Conservation (phyloP, 2,329 filamentous ascomycete genomes). For the Knufia petricola region DNA sequence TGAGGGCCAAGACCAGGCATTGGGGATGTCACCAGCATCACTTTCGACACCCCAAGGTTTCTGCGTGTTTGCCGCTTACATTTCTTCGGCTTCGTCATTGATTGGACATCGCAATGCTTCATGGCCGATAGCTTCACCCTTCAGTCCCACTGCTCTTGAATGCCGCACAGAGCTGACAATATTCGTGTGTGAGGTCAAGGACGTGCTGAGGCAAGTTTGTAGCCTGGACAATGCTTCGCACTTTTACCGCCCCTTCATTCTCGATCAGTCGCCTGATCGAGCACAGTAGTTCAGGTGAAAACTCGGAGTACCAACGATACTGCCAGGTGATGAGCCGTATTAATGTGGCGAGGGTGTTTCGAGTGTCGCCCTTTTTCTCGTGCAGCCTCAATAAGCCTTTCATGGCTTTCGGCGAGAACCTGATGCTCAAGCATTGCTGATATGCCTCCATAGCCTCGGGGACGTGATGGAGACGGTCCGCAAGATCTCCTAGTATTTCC, state of each 20-base stretch:
- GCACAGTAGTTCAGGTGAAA: conserved; percentile 81
- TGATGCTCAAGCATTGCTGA: conserved; percentile 71
- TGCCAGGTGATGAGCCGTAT: conserved; percentile 95
- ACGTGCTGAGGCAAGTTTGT: conserved; percentile 89
- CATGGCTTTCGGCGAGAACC: conserved; percentile 90
- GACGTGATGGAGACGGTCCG: conserved; percentile 81
- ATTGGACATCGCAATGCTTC: too few species aligned
- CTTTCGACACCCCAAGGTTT: too few species aligned
- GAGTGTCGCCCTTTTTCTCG: conserved; percentile 66
- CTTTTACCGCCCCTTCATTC: conserved; percentile 93
- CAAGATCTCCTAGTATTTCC: conserved; percentile 91
- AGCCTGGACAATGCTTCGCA: conserved; percentile 92
- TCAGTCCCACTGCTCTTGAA: conserved; percentile 93
- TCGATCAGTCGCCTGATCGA: conserved; percentile 89
- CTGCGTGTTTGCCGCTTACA: neutral
- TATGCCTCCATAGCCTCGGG: conserved; percentile 93
- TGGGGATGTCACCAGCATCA: too few species aligned
- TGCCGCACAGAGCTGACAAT: conserved; percentile 84
- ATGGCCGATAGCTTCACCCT: too few species aligned
- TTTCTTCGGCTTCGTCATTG: too few species aligned
- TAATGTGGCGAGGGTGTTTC: conserved; percentile 72
- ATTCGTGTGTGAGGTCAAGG: conserved; percentile 89
- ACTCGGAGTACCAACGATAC: conserved; percentile 99
- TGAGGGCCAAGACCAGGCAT: too few species aligned
- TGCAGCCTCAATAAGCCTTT: conserved; percentile 72